phyloP scores from a whole-genome alignment of 179 eudicot species.

The Monotropa hypopitys region DNA sequence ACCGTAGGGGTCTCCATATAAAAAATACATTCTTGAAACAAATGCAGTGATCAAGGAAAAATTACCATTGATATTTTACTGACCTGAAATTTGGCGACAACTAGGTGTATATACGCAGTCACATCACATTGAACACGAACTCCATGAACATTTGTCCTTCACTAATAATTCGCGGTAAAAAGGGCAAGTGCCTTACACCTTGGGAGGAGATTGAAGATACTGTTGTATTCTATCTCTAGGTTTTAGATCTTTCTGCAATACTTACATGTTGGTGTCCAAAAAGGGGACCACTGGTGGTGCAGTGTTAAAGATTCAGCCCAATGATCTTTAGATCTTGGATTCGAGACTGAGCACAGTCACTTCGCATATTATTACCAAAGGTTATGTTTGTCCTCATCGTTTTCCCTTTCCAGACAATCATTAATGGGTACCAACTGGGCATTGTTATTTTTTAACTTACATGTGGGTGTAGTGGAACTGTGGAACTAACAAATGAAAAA shows the following conservation, averaged over 20 bases:
- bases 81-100: background rate
- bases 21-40: background rate
- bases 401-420: too few species aligned
- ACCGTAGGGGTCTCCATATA: background rate
- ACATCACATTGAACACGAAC: background rate
- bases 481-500: background rate
- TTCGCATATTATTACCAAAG: too few species aligned
- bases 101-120: background rate
- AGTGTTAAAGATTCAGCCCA: too few species aligned
- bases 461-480: too few species aligned
- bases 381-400: too few species aligned
- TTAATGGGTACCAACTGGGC: too few species aligned
- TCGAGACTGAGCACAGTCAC: too few species aligned
- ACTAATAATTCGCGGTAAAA: background rate
- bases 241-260: too few species aligned
- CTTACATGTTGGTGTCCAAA: too few species aligned
- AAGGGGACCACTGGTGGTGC: too few species aligned
- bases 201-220: background rate
- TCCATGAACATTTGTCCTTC: background rate
- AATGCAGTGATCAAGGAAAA: background rate
- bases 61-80: background rate
- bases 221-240: background rate
- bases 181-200: background rate
- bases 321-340: too few species aligned
- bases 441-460: too few species aligned